Evolutionary conservation across 176 grass and related monocot species (phyloP).

Genomic region (Leersia perrieri): DNA sequence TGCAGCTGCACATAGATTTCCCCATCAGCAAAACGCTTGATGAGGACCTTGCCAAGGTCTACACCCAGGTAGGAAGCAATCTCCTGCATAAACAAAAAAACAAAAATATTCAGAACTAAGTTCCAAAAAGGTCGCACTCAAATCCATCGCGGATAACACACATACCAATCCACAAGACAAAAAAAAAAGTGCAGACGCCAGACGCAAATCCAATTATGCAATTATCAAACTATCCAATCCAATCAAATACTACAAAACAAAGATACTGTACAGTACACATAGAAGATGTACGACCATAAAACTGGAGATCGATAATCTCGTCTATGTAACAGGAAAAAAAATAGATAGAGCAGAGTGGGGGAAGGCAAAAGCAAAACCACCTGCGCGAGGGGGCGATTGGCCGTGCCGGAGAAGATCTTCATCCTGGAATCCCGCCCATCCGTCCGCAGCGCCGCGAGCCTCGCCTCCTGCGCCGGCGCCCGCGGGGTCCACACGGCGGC

Average conservation of each 20-base stretch:
- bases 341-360: not conserved
- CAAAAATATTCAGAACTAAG: not conserved
- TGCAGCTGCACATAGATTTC: constrained; percentile 93
- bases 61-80: constrained; percentile 82
- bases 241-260: not conserved
- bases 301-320: not conserved
- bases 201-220: not conserved
- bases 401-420: constrained; percentile 82
- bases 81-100: constrained; percentile 54
- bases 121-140: not conserved
- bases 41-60: constrained; percentile 76
- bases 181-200: not conserved
- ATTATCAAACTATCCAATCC: not conserved
- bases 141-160: not conserved
- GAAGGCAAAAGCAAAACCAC: constrained; percentile 37
- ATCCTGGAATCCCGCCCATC: constrained; percentile 52
- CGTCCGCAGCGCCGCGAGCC: constrained; percentile 16
- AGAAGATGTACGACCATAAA: not conserved
- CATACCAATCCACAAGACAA: not conserved
- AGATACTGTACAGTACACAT: not conserved
- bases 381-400: constrained; percentile 66
- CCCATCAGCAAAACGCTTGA: constrained; percentile 89
- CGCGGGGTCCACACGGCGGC: constrained; percentile 15
- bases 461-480: constrained; percentile 27
- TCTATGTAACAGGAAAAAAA: not conserved